Base-by-base conservation (phyloP, 257 asterid species). In the Leptodermis oblonga region DNA sequence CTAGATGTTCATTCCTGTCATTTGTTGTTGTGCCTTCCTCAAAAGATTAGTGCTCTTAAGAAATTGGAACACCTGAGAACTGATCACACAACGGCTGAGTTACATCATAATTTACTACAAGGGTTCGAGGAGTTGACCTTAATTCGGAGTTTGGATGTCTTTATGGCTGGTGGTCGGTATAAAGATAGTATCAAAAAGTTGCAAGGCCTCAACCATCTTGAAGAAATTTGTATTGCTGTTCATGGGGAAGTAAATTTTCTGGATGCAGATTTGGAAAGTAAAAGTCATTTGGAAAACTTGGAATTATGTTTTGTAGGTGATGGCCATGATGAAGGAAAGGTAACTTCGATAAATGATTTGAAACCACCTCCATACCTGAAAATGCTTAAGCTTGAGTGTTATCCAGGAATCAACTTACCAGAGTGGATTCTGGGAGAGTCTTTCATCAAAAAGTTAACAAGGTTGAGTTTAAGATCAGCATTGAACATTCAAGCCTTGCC, bases 81-180 rank as follows among this genome's bases (percentile, higher is more conserved):
- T 14, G 13, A 5, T n/a, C 13, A 13, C 11, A 31, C 26, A 6
- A 68, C 13, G 20, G 22, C 31, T 0, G 9, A 26, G 42, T 20
- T 31, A 12, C n/a, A n/a, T n/a, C 5, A 12, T n/a, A 60, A 12
- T n/a, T 41, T 37, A 30, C 74, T 63, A 4, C 18, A 7, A 28
- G 80, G 70, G 41, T 6, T 76, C 3, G 53, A 7, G 60, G 67
- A 52, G 15, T 39, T 76, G 65, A 72, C 68, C 4, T 15, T 12
- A 30, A 39, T 77, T 23, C 45, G 7, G 15, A 67, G 61, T 5
- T 54, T 77, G 53, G 26, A 1, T 5, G 5, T 12, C 4, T 56
- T 70, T 20, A 54, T 18, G 39, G 73, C 4, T 13, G 65, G 13
- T 46, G 33, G 61, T 1, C 0, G 34, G 30, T 25, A 54, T 33